Evolutionary conservation across 805 yeast species (phyloP), one percentile per base, ranked within the genome.

Genomic region (Sporopachydermia lactativora): DNA sequence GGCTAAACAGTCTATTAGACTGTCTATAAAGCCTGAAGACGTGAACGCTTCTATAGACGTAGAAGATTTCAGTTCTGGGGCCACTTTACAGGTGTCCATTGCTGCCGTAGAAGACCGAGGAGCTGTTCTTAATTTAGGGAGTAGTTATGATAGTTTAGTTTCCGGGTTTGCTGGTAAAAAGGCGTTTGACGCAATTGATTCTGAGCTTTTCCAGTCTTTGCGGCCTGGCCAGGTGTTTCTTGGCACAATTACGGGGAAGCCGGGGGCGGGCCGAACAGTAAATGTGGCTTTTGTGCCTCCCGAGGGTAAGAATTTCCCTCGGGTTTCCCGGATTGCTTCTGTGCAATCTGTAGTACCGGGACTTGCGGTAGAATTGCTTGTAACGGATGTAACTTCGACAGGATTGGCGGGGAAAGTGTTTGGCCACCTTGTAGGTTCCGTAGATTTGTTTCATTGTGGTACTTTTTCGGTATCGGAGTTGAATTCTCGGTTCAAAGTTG

Each of bases 81-180:
- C 72, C 43, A 54, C 80, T 3, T 54, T 92, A 2, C 98, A 92
- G 60, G 88, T 77, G 17, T 66, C 83, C 2, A 75, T 92, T 16
- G 70, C 67, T 45, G 79, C 94, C 38, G 60, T 83, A 17, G 97
- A 92, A 66, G 99, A 92, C 56, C 96, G 85, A 56, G 98, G 98
- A 60, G 71, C 76, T 17, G 73, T 83, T 42, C 60, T 89, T 36
- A 80, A 78, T 49, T 57, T 81, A 34, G 96, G 96, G 24, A 54
- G 68, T 39, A 57, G 58, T 5, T 71, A 67, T 4, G 31, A n/a
- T 24, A 24, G 13, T 8, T n/a, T n/a, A 8, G 43, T 70, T 5
- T 62, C 74, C 18, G 95, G 94, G 1, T 88, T 89, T 58, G 64
- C 88, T 38, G 70, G 94, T 1, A 77, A 73, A 47, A 80, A 78